These are phyloP conservation scores for Tolypocladium ophioglossoides DNA, from an alignment of 2,329 filamentous ascomycete species.

Conservation along the genomic window DNA sequence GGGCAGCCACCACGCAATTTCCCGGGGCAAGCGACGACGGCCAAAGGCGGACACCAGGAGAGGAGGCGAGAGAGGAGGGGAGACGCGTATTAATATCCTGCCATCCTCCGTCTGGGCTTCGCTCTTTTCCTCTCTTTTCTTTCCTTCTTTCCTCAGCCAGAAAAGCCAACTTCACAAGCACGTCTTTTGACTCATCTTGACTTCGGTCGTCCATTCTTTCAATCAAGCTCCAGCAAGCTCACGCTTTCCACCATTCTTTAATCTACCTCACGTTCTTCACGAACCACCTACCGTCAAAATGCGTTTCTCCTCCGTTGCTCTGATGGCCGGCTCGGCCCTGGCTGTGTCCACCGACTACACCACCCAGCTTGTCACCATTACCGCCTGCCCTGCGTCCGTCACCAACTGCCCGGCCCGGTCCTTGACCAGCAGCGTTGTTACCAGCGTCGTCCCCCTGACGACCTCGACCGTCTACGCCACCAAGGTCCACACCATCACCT, in stretches of 20 bases:
- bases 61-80: neutral
- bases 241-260: conserved; percentile 21
- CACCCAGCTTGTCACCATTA: conserved; percentile 51
- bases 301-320: conserved; percentile 44
- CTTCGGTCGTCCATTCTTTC: conserved; percentile 50
- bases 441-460: conserved; percentile 30
- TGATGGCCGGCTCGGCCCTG: conserved; percentile 30
- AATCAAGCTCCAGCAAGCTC: conserved; percentile 19
- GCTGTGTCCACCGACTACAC: conserved; percentile 38
- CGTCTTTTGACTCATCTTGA: conserved; percentile 34
- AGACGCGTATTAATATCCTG: conserved; percentile 34
- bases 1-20: conserved; percentile 9
- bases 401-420: conserved; percentile 47
- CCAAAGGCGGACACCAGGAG: neutral
- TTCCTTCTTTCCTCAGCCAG: conserved; percentile 28
- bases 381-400: conserved; percentile 47
- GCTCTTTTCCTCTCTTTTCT: conserved; percentile 14
- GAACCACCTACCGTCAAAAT: conserved; percentile 38
- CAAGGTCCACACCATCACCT: conserved; percentile 50
- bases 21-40: conserved; percentile 6
- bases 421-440: conserved; percentile 25
- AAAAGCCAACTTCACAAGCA: conserved; percentile 29
- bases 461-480: conserved; percentile 47
- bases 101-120: conserved; percentile 19
- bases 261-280: conserved; percentile 17